Base-by-base conservation (phyloP, 208 protist species). In the Leishmania guyanensis region DNA sequence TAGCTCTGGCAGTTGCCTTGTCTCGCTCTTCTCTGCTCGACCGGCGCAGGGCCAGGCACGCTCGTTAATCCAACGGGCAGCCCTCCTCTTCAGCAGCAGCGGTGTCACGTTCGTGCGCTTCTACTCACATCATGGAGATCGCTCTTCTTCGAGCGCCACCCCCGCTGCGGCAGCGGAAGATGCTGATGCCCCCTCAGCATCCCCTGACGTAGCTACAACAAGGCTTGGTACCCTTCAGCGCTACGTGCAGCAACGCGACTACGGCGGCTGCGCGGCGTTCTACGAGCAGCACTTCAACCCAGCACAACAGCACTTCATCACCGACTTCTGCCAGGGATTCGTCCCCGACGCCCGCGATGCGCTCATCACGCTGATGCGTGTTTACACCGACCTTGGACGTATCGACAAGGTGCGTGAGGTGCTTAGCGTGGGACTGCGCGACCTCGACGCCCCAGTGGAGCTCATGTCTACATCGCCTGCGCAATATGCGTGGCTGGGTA, bases 351-450 rank as follows among this genome's bases (percentile, higher is more conserved):
- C 86, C n/a, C 86, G 91, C 1, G 91, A 95, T 46, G 80, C 86
- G 48, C 69, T 87, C 33, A 46, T 94, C 36, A 80, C 78, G 75
- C 83, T 93, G 64, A 93, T 94, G 86, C 89, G 92, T 46, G 79
- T 87, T 16, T 97, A 94, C 89, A 89, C 87, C 10, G 84, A 86
- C 26, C 65, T 94, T 9, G 93, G 93, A 8, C 82, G 88, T 17
- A 93, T 95, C 84, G 84, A 94, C 43, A 85, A 87, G 68, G 91
- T 95, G 26, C 91, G 93, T 22, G 79, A 88, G 17, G 81, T 95
- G 26, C 90, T 97, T 77, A 56, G 76, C 1, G 78, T 88, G 71
- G 93, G 81, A 6, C 76, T 96, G 73, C 84, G 93, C 50, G 91
- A 94, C 75, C 72, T 96, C 53, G 33, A 68, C 3, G 66, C 76